Evolutionary conservation across 129 eudicot genomes (phyloP).

Genomic region (Flaveria ramosissima): DNA sequence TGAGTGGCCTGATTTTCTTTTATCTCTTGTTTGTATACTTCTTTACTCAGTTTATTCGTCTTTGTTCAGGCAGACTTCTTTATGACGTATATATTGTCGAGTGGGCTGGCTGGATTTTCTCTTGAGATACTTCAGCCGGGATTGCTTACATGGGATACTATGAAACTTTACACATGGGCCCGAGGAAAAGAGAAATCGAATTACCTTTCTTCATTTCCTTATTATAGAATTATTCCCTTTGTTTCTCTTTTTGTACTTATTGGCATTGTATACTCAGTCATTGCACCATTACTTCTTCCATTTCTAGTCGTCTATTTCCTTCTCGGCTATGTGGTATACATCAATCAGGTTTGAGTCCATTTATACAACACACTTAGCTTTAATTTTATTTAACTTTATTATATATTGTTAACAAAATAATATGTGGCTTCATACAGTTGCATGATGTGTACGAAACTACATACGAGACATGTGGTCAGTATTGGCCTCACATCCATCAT

Average conservation of each 20-base stretch:
- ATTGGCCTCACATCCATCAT: conserved; percentile 90
- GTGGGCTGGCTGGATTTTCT: conserved; percentile 85
- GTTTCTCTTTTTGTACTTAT: conserved; percentile 65
- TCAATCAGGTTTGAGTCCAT: conserved; percentile 64
- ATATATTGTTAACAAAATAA: not conserved
- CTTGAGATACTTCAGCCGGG: conserved; percentile 90
- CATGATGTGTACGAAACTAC: conserved; percentile 76
- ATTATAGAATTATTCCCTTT: conserved; percentile 67
- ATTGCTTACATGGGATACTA: conserved; percentile 62
- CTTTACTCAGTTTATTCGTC: not conserved
- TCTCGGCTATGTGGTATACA: conserved; percentile 74
- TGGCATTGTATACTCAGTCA: conserved; percentile 83
- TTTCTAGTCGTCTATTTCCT: conserved; percentile 79
- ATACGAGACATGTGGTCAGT: conserved; percentile 92
- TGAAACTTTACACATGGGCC: conserved; percentile 58
- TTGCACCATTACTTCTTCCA: conserved; percentile 87
- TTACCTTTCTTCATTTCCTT: conserved; percentile 73
- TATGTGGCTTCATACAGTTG: conserved; percentile 48
- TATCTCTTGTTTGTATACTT: not conserved
- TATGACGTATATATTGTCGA: conserved; percentile 83
- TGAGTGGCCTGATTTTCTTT: conserved; percentile 24
- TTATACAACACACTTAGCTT: not conserved
- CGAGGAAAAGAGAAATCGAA: conserved; percentile 61
- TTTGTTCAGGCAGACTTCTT: conserved; percentile 85
- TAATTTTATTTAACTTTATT: not conserved